These are phyloP conservation scores for Triticum dicoccoides DNA, from an alignment of 176 grass and related monocot genomes.

Conservation along the genomic window DNA sequence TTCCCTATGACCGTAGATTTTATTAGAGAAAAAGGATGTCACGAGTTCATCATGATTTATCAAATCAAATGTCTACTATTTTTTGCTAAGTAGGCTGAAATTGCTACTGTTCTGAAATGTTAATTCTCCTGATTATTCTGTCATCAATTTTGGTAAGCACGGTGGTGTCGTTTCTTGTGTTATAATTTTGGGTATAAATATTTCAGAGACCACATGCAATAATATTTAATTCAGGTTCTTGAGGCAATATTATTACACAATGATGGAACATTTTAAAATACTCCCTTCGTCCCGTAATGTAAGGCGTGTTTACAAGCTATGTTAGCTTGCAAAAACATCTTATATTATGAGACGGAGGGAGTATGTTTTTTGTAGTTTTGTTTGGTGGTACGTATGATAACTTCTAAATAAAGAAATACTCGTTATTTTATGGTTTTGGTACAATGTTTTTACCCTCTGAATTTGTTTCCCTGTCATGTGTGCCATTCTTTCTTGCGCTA, in stretches of 20 bases:
- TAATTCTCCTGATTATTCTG: not conserved
- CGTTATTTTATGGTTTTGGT: not conserved
- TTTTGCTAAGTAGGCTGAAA: not conserved
- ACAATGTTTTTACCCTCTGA: not conserved
- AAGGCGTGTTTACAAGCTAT: too few relatives aligned
- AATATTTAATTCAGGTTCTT: not conserved
- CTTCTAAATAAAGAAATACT: not conserved
- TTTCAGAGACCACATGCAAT: not conserved
- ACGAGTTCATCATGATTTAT: not conserved
- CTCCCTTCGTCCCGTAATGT: too few relatives aligned
- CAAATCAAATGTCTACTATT: not conserved
- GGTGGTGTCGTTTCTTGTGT: not conserved
- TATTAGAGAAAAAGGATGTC: not conserved
- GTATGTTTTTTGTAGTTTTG: not conserved
- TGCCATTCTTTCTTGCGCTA: not conserved
- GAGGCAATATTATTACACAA: not conserved
- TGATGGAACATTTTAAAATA: too few relatives aligned
- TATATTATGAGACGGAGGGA: too few relatives aligned
- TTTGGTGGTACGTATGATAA: not conserved
- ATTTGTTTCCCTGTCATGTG: not conserved
- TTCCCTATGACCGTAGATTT: not conserved
- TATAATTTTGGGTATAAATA: not conserved
- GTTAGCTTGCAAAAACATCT: too few relatives aligned
- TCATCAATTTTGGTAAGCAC: not conserved
- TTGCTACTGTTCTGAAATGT: not conserved